Conservation (phyloP, 2,329 filamentous ascomycete genomes). For the Albifimbria verrucaria region DNA sequence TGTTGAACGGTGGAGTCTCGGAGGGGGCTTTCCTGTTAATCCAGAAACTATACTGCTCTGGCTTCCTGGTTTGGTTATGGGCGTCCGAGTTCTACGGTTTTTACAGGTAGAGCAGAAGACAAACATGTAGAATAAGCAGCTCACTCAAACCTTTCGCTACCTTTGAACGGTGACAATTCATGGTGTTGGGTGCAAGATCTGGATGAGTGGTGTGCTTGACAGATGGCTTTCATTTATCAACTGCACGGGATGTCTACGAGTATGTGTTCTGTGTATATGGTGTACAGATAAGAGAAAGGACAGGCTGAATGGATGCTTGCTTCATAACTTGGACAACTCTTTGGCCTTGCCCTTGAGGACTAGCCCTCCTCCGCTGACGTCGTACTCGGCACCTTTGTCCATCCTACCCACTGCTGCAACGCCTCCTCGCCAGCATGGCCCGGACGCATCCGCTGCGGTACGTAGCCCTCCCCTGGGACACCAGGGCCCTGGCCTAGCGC, state of each 20-base stretch:
- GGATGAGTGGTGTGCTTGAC: too few relatives aligned
- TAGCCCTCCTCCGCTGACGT: conserved; percentile 60
- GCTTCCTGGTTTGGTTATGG: too few relatives aligned
- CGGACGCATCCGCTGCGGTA: conserved; percentile 53
- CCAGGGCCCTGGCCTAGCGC: conserved; percentile 61
- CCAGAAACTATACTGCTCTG: too few relatives aligned
- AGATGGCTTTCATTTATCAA: too few relatives aligned
- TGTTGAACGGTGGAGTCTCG: conserved; percentile 7
- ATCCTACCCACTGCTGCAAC: conserved; percentile 71
- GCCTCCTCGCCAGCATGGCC: conserved; percentile 71
- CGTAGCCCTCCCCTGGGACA: conserved; percentile 66
- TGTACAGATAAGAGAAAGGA: not conserved
- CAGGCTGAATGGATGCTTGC: not conserved
- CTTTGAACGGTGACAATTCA: too few relatives aligned
- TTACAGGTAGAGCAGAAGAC: not conserved
- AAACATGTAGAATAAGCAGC: not conserved
- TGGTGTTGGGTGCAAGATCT: too few relatives aligned
- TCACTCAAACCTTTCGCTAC: not conserved
- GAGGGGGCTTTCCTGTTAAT: too few relatives aligned
- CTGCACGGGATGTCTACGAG: too few relatives aligned
- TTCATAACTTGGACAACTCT: conserved; percentile 30
- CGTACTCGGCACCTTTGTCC: conserved; percentile 69
- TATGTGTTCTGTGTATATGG: not conserved
- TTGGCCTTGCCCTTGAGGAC: conserved; percentile 35
- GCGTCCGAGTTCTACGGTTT: too few relatives aligned